A percentile compares a stretch with the other conserved stretches of the same genome.
phyloP scores from a whole-genome alignment of 2,329 filamentous ascomycete genomes.

The Aspergillus proliferans region DNA sequence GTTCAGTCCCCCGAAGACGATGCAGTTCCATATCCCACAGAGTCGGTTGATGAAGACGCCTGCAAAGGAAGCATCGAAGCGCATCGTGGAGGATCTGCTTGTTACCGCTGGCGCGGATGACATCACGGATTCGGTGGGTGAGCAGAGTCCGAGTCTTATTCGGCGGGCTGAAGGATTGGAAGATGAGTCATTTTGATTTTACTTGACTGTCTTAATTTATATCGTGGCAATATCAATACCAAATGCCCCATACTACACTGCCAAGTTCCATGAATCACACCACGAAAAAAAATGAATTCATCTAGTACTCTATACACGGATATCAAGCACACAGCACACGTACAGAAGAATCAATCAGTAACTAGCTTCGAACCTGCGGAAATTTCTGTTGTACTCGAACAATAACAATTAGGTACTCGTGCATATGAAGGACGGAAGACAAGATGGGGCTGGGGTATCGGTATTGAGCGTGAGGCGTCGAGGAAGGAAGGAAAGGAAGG shows the following conservation, averaged over 20 bases:
- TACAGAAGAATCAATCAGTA: conserved; percentile 4
- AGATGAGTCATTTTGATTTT: conserved; percentile 41
- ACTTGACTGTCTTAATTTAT: background rate
- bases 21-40: conserved; percentile 49
- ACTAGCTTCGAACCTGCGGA: conserved; percentile 32
- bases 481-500: conserved; percentile 15
- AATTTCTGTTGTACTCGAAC: conserved; percentile 10
- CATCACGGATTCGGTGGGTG: conserved; percentile 32
- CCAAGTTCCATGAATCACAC: background rate
- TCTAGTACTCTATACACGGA: background rate
- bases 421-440: conserved; percentile 4
- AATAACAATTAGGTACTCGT: conserved; percentile 10
- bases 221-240: background rate
- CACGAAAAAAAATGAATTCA: background rate
- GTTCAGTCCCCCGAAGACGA: conserved; percentile 79
- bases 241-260: background rate
- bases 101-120: conserved; percentile 41
- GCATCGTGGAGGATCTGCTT: conserved; percentile 44
- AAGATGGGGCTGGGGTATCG: conserved; percentile 26
- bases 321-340: background rate
- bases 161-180: conserved; percentile 35
- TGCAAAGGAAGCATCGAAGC: conserved; percentile 45
- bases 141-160: conserved; percentile 42
- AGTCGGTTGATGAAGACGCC: conserved; percentile 45
- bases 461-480: conserved; percentile 27